phyloP scores from a whole-genome alignment of 306 rosid genomes.

The Carpinus fangiana region DNA sequence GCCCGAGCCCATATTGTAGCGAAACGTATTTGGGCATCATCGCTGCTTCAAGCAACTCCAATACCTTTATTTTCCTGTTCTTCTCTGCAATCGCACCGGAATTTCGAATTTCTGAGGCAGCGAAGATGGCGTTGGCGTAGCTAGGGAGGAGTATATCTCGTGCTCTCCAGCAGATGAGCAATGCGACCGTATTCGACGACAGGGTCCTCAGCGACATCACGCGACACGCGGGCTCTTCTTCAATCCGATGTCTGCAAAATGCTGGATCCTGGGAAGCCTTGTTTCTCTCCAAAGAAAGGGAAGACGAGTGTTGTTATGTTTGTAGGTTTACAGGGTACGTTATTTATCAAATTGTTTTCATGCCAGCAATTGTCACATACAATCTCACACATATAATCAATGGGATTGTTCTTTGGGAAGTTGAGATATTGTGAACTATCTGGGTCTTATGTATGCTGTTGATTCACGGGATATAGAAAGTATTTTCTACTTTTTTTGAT shows the following conservation, averaged over 20 bases:
- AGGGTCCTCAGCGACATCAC: conserved; percentile 87
- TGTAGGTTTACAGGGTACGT: conserved; percentile 81
- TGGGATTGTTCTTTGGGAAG: neutral
- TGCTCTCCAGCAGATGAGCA: conserved; percentile 96
- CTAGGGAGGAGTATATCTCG: conserved; percentile 32
- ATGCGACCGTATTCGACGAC: conserved; percentile 83
- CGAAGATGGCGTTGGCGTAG: no score
- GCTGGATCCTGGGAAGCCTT: conserved; percentile 82
- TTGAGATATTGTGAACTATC: neutral
- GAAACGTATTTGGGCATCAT: no score
- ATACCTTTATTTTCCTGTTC: no score
- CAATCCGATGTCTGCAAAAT: conserved; percentile 92
- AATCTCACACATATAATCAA: neutral
- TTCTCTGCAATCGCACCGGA: no score
- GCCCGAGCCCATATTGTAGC: no score
- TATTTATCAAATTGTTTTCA: conserved; percentile 19
- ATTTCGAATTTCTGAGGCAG: no score
- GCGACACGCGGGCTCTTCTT: conserved; percentile 83
- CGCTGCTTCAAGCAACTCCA: no score
- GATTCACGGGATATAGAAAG: neutral
- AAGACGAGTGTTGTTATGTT: conserved; percentile 86
- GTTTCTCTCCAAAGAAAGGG: conserved; percentile 75
- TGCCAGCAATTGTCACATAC: neutral
- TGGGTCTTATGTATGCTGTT: neutral
- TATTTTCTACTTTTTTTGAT: neutral